Evolutionary conservation across 129 eudicot species (phyloP).

Genomic region (Flaveria robusta): DNA sequence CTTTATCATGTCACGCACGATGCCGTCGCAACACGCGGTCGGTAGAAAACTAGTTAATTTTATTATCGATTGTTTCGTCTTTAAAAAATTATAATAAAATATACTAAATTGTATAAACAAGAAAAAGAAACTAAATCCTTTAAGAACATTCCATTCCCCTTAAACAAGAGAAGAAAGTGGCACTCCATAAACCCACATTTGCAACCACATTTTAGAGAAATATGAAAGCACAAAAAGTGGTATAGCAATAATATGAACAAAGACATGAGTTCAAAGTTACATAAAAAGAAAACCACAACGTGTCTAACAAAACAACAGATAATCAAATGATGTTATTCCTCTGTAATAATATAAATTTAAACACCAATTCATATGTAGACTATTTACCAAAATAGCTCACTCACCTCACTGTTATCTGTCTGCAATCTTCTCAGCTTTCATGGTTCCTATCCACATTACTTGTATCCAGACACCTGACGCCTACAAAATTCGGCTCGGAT

Average conservation of each 20-base stretch:
- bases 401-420: slow-evolving; percentile 24
- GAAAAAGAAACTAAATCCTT: no score
- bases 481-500: slow-evolving; percentile 38
- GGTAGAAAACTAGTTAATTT: no score
- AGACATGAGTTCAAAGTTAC: slow-evolving; percentile 27
- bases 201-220: no score
- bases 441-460: slow-evolving; percentile 26
- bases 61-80: no score
- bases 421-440: slow-evolving; percentile 18
- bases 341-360: slow-evolving; percentile 28
- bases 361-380: slow-evolving; percentile 34
- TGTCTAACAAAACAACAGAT: slow-evolving; percentile 30
- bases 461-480: slow-evolving; percentile 24
- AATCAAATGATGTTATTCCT: slow-evolving; percentile 28
- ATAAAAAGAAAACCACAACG: slow-evolving; percentile 27
- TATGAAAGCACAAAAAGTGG: neutral
- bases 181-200: no score
- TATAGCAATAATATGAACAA: slow-evolving; percentile 35
- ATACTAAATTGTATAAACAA: no score
- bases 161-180: no score
- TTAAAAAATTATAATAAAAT: no score
- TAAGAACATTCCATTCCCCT: no score
- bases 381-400: slow-evolving; percentile 40
- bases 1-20: no score
- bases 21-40: no score